Evolutionary conservation across 192 early-diverging fungal species (phyloP), one percentile per base, ranked within the genome.

Genomic region (Rhizophagus prolifer): DNA sequence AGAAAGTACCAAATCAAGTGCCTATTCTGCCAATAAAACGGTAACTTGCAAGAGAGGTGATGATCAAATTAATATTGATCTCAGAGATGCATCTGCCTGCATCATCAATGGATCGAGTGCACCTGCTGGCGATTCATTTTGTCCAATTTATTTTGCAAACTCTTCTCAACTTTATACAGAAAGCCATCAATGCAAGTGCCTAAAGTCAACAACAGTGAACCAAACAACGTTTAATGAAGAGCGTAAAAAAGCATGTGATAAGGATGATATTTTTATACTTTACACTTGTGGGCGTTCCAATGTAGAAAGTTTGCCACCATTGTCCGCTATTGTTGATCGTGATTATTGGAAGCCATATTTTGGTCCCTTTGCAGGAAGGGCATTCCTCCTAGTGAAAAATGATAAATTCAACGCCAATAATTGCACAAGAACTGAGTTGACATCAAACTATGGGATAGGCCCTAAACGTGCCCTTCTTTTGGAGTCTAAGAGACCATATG

Each of bases 291-390:
- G 65, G 63, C 41, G 50, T 34, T 23, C 34, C 30, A 73, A 79
- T 0, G 65, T 79, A 28, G 66, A 79, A 47, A 47, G 46, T 25
- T 74, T 79, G 46, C 69, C 81, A 67, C 23, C 50, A 58, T 68
- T 76, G 7, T 82, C 81, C 21, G 81, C 77, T 21, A 76, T 82
- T 67, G 81, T 82, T 46, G 81, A 82, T 54, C 14, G 36, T 79
- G 70, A 63, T 9, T 66, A 65, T 44, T 81, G 80, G 77, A 31
- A 74, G 9, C 19, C 59, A 4, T 75, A 81, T 58, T 78, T 81
- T 70, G 80, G 76, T 41, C 76, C 77, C 30, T 31, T 31, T 31
- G 31, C 4, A 31, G 31, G 31, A 31, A 31, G 31, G 31, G 31
- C 31, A 31, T 31, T 78, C 58, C 30, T 69, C 4, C 78, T 70